A percentile compares a stretch with the other conserved stretches of the same genome.
Conservation (phyloP, 768 basidiomycete genomes). For the Lentinula detonsa region DNA sequence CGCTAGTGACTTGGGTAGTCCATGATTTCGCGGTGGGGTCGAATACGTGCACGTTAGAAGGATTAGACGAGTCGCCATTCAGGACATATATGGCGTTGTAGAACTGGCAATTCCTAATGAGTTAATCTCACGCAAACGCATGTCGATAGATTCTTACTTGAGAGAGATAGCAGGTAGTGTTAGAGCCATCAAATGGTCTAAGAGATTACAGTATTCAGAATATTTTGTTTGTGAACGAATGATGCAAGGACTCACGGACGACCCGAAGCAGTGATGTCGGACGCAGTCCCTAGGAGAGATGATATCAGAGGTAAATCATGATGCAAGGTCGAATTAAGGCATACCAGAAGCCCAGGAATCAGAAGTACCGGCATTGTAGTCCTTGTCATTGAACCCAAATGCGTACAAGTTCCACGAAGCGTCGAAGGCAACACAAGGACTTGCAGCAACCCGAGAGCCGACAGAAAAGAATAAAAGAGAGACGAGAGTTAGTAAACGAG, state of each 20-base stretch:
- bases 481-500: slow-evolving; percentile 32
- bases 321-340: slow-evolving; percentile 15
- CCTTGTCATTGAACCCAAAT: slow-evolving; percentile 79
- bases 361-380: slow-evolving; percentile 75
- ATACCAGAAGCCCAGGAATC: slow-evolving; percentile 56
- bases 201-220: not conserved
- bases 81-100: slow-evolving; percentile 83
- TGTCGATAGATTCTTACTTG: slow-evolving; percentile 32
- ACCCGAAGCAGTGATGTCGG: slow-evolving; percentile 67
- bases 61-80: slow-evolving; percentile 66
- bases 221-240: not conserved
- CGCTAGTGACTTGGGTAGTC: slow-evolving; percentile 56
- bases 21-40: slow-evolving; percentile 68
- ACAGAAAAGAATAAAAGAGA: slow-evolving; percentile 44
- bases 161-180: slow-evolving; percentile 69
- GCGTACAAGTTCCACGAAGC: slow-evolving; percentile 76
- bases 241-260: slow-evolving; percentile 51
- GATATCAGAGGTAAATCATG: not conserved
- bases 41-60: slow-evolving; percentile 74
- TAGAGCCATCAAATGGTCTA: slow-evolving; percentile 61
- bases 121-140: not conserved
- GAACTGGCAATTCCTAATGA: slow-evolving; percentile 41
- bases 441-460: slow-evolving; percentile 27
- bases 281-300: slow-evolving; percentile 37
- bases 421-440: slow-evolving; percentile 77